Base-by-base conservation (phyloP, 2,329 filamentous ascomycete species). In the Penicillium sp. region DNA sequence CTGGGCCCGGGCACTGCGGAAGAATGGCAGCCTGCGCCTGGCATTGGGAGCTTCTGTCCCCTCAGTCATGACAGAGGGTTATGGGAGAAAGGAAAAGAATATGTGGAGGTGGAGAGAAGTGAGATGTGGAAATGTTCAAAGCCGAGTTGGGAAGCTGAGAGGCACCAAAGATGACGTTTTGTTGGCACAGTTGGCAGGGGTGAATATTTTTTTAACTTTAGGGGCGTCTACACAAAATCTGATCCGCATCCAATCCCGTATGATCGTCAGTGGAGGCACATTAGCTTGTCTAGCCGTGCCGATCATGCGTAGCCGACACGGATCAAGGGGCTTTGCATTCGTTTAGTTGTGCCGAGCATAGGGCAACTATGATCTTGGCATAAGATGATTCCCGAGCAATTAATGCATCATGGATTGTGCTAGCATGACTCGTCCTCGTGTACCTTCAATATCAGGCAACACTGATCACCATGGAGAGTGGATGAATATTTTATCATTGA, bases 21-120 rank as follows among this genome's bases (percentile, higher is more conserved):
- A 70, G 55, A 64, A 57, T 31, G 68, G 67, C 39, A 70, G 59
- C 52, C 64, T 67, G 3, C 62, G 56, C 35, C 55, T 61, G 66
- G 67, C 67, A 64, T 69, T 58, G 49, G 55, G 52, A 26, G 55
- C 46, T 23, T 58, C 57, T 44, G 51, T 56, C 60, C 54, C 57
- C 37, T 57, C 58, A 47, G 27, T 45, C 62, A 67, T 66, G 39
- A 29, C 25, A 26, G 43, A 10, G 26, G 27, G 27, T 11, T 3
- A 27, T 42, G 26, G 27, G 50, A 21, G 42, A 19, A 19, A 19
- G 44, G 19, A 27, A 42, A 33, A 39, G 33, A 39, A 4, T 44
- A 27, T 39, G 44, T 23, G 33, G 31, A 44, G 43, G 51, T 23
- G 42, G 9, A 29, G 54, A 13, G 19, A 42, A 14, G 33, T 27